Conservation (phyloP, 768 basidiomycete species). For the Baorangia bicolor region DNA sequence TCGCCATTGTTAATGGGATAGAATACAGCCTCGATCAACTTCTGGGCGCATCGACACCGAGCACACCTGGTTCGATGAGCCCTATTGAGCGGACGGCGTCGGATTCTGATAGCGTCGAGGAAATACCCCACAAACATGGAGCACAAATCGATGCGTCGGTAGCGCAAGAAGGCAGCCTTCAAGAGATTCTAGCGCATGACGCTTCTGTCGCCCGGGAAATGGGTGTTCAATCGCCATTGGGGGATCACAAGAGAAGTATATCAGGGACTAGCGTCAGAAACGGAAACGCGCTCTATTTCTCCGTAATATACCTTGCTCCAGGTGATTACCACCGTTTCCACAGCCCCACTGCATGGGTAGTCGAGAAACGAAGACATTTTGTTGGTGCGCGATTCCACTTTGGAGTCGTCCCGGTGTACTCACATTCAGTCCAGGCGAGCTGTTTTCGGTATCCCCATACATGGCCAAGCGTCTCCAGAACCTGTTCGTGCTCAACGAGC, state of each 20-base stretch:
- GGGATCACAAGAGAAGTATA: constrained; percentile 33
- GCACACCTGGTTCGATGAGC: constrained; percentile 40
- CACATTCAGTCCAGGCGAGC: constrained; percentile 56
- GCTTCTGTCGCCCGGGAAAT: constrained; percentile 71
- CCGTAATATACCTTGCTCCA: constrained; percentile 96
- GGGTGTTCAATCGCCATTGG: constrained; percentile 49
- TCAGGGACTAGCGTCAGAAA: constrained; percentile 55
- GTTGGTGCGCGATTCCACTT: constrained; percentile 54
- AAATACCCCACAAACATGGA: constrained; percentile 56
- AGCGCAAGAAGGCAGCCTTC: constrained; percentile 47
- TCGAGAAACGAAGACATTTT: constrained; percentile 93
- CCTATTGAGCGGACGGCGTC: constrained; percentile 23
- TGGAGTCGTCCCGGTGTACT: not conserved
- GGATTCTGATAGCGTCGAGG: constrained; percentile 23
- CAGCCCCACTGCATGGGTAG: constrained; percentile 94
- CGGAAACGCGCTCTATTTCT: constrained; percentile 86
- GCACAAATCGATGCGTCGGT: constrained; percentile 76
- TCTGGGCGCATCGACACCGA: constrained; percentile 54
- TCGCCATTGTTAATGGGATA: constrained; percentile 96
- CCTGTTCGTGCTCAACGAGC: constrained; percentile 96
- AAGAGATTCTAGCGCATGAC: constrained; percentile 64
- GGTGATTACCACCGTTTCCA: constrained; percentile 99
- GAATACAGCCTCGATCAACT: constrained; percentile 92
- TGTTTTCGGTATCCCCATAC: constrained; percentile 95
- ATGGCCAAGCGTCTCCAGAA: constrained; percentile 91